Conservation (phyloP, 2,329 filamentous ascomycete genomes). For the Fusarium lateritium region DNA sequence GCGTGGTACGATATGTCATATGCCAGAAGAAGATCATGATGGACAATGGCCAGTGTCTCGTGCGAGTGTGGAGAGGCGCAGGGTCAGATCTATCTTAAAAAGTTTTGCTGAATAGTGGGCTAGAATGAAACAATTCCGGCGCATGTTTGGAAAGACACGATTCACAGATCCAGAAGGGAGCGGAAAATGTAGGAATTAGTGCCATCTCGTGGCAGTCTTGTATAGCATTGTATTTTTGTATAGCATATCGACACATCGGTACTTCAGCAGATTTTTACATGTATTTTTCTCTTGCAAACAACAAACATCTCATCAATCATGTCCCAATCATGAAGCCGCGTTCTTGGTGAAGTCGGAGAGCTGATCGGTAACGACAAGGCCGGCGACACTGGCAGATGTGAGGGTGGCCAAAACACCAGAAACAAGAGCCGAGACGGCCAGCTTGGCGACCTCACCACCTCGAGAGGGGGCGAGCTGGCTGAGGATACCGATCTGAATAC, state of each 20-base stretch:
- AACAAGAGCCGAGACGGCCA: constrained; percentile 83
- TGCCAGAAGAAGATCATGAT: neutral
- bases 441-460: constrained; percentile 79
- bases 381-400: constrained; percentile 83
- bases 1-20: constrained; percentile 18
- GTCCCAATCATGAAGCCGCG: constrained; percentile 5
- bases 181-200: constrained; percentile 5
- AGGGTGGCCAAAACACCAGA: constrained; percentile 85
- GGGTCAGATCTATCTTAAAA: neutral
- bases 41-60: constrained; percentile 26
- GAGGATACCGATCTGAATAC: constrained; percentile 91
- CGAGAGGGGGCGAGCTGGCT: constrained; percentile 83
- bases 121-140: neutral
- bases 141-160: neutral
- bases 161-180: neutral
- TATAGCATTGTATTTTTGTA: constrained; percentile 29
- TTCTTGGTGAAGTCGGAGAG: constrained; percentile 34
- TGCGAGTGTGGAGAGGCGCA: constrained; percentile 11
- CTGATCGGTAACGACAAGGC: constrained; percentile 76
- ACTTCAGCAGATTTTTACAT: constrained; percentile 2
- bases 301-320: constrained; percentile 8
- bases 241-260: constrained; percentile 18
- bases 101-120: neutral
- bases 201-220: constrained; percentile 27
- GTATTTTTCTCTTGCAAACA: constrained; percentile 15